Evolutionary conservation across 441 rosid species (phyloP), one percentile per base, ranked within the genome.

Genomic region (Kokia cookei): DNA sequence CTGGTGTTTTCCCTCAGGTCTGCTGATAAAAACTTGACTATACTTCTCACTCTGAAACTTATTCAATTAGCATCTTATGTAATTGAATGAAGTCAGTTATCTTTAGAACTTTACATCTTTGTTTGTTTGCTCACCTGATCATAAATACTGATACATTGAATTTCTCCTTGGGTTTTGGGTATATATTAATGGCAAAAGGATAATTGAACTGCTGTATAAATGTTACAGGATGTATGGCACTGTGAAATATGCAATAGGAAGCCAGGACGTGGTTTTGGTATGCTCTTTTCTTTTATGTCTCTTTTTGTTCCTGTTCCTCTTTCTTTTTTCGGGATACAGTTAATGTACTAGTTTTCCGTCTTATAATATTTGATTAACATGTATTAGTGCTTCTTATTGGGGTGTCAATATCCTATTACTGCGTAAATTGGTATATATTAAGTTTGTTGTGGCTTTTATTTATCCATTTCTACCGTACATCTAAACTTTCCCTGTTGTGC

Each of bases 261-360:
- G 88, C 98, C 99, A 43, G 98, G 99, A 66, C 97, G 99, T 79
- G 99, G 99, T 60, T 96, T 96, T 80, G 99, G 99, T 96, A 90
- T 73, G 93, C 63, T 61, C 24, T 32, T 61, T 58, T 68, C 48
- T 37, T 37, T 40, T 40, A 37, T 6, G 43, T 40, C 8, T 2
- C 1, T 3, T 60, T 65, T 32, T 55, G 55, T n/a, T 59, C 42
- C 27, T 59, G 40, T 40, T 43, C 26, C 6, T 43, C 7, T 55
- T 59, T 59, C 6, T 43, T 5, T 55, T 59, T 59, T 60, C 15
- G 42, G 27, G 40, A 26, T 42, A 15, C 19, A 5, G 42, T 27
- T 26, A 58, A 42, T 24, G 14, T 8, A 3, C 14, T 57, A 55
- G 35, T 10, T 71, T 71, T 12, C 35, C 13, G 43, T 42, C 26